Evolutionary conservation across 345 rosid genomes (phyloP).

Genomic region (Acer negundo): DNA sequence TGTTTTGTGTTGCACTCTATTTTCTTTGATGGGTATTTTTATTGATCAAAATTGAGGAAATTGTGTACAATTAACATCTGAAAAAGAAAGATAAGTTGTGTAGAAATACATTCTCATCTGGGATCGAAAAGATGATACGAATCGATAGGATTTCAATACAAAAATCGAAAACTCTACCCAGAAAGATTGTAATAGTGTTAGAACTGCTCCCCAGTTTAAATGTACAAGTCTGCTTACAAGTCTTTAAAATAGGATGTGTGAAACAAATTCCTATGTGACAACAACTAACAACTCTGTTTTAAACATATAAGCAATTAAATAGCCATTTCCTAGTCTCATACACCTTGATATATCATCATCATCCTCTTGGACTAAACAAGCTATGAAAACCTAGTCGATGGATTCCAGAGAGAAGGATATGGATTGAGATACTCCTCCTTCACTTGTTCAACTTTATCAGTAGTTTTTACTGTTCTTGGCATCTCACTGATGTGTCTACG

Average conservation of each 20-base stretch:
- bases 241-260: neutral
- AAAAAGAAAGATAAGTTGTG: too few relatives aligned
- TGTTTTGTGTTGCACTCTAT: neutral
- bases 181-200: neutral
- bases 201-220: neutral
- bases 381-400: conserved; percentile 10
- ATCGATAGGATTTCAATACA: neutral
- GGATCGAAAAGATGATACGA: neutral
- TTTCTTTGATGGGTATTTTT: neutral
- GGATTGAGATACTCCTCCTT: conserved; percentile 19
- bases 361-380: neutral
- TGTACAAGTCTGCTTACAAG: conserved; percentile 9
- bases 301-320: neutral
- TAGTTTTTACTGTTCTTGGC: conserved; percentile 35
- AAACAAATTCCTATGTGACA: conserved; percentile 7
- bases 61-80: too few relatives aligned
- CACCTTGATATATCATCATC: neutral
- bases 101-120: neutral
- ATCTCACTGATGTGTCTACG: conserved; percentile 61
- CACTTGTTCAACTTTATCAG: too few relatives aligned
- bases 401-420: neutral
- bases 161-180: conserved; percentile 12
- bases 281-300: neutral
- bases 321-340: neutral
- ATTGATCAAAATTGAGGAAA: neutral